Evolutionary conservation across 1,284 basidiomycete genomes (phyloP), one percentile per base, ranked within the genome.

Genomic region (Ustilago lituana): DNA sequence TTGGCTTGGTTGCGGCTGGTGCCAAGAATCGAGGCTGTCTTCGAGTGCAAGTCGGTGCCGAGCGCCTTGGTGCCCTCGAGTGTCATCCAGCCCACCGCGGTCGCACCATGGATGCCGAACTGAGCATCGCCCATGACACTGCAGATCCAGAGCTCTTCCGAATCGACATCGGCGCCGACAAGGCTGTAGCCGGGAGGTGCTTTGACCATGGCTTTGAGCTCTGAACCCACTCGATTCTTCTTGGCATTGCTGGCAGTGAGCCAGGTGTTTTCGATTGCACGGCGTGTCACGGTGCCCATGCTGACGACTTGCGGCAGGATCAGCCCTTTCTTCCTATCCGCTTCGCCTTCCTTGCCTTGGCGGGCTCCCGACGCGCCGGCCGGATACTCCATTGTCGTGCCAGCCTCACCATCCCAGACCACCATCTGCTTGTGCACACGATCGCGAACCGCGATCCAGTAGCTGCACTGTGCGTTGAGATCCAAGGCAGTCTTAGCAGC

Each of bases 81-180:
- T 11, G 95, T 98, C 95, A 98, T 98, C 96, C 95, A 98, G 0
- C 95, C 96, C 40, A 99, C 90, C 0, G 95, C 94, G 1, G 94
- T 97, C 3, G 94, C 93, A 15, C 96, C 95, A 75, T 99, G 95
- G 57, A 97, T 84, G 8, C 95, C 96, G 81, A 98, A 97, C 83
- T 99, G 95, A 0, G 94, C 93, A 80, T 99, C 96, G 4, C 95
- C 95, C 93, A 98, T 96, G 61, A 94, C 93, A 77, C 92, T 94
- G 41, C 94, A 96, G 73, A 98, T 98, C 96, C 96, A 99, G 22
- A 99, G 86, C 83, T 99, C 96, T 84, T 99, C 94, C 27, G 93
- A 96, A 83, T 99, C 95, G 19, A 98, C 96, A 82, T 99, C 96
- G 0, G 96, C 96, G 10, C 96, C 96, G 20, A 98, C 94, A 59